Evolutionary conservation across 768 basidiomycete genomes (phyloP).

Genomic region (Chlorophyllum brunneum): DNA sequence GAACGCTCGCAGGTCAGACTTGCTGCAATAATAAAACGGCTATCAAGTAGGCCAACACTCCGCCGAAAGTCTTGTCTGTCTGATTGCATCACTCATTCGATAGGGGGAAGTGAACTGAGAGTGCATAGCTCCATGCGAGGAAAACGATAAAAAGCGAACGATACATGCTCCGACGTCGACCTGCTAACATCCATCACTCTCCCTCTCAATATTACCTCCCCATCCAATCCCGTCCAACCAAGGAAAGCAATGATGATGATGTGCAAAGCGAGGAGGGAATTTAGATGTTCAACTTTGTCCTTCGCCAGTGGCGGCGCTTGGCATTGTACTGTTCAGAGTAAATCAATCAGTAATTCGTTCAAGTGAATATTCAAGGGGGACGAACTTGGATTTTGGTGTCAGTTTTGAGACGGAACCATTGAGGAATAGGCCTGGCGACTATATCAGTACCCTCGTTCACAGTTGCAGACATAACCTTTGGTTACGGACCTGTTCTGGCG

Average conservation of each 20-base stretch:
- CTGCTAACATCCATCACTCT: conserved; percentile 2
- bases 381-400: conserved; percentile 91
- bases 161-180: not conserved
- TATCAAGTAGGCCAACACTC: too few species aligned
- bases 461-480: not conserved
- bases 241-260: not conserved
- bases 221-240: not conserved
- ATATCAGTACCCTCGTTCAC: conserved; percentile 5
- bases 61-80: too few species aligned
- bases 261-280: conserved; percentile 7
- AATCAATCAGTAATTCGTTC: not conserved
- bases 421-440: conserved; percentile 88
- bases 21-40: too few species aligned
- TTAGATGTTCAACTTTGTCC: conserved; percentile 98
- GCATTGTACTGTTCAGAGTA: conserved; percentile 67
- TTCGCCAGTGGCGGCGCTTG: conserved; percentile 98
- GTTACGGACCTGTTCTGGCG: conserved; percentile 87
- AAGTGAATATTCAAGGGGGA: conserved; percentile 16
- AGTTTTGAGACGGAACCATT: conserved; percentile 98
- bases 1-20: too few species aligned
- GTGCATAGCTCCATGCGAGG: conserved; percentile 6
- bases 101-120: not conserved
- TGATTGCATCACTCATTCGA: too few species aligned
- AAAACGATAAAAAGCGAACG: conserved; percentile 9
- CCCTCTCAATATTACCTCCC: not conserved